Conservation (phyloP, 768 basidiomycete species). For the Amanita muscaria region DNA sequence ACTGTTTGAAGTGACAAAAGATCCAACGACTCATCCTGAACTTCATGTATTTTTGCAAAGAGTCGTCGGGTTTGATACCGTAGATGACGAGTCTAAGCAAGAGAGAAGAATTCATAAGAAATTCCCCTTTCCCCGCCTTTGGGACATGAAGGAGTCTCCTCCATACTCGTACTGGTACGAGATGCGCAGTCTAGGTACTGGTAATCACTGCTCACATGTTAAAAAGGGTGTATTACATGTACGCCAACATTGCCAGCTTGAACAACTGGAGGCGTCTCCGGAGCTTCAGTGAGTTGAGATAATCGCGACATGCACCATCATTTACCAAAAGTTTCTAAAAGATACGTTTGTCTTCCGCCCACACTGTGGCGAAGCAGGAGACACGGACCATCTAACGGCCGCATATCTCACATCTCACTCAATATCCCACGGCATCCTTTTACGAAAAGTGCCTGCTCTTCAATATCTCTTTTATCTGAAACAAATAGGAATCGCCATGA, state of each 20-base stretch:
- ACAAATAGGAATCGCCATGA: slow-evolving; percentile 98
- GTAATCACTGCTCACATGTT: slow-evolving; percentile 2
- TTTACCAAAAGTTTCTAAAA: slow-evolving; percentile 20
- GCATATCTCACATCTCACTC: slow-evolving; percentile 96
- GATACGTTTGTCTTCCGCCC: slow-evolving; percentile 96
- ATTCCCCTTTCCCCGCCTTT: slow-evolving; percentile 84
- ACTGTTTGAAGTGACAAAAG: slow-evolving; percentile 91
- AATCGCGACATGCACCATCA: slow-evolving; percentile 11
- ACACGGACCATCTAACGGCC: slow-evolving; percentile 94
- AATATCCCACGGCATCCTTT: slow-evolving; percentile 97
- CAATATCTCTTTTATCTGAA: slow-evolving; percentile 97
- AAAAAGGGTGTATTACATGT: slow-evolving; percentile 92
- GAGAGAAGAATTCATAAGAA: slow-evolving; percentile 90
- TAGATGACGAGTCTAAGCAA: slow-evolving; percentile 94
- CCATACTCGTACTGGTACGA: slow-evolving; percentile 92
- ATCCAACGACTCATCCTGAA: slow-evolving; percentile 86
- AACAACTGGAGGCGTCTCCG: slow-evolving; percentile 85
- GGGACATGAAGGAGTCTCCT: slow-evolving; percentile 86
- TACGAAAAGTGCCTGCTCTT: slow-evolving; percentile 94
- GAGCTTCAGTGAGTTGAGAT: slow-evolving; percentile 93
- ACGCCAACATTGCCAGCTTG: slow-evolving; percentile 88
- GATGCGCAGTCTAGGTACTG: not conserved
- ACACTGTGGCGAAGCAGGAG: slow-evolving; percentile 96
- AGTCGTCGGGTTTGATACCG: slow-evolving; percentile 95
- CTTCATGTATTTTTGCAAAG: slow-evolving; percentile 93